These are phyloP conservation scores for Rusavskia elegans DNA, from an alignment of 495 filamentous ascomycete genomes.

Conservation along the genomic window DNA sequence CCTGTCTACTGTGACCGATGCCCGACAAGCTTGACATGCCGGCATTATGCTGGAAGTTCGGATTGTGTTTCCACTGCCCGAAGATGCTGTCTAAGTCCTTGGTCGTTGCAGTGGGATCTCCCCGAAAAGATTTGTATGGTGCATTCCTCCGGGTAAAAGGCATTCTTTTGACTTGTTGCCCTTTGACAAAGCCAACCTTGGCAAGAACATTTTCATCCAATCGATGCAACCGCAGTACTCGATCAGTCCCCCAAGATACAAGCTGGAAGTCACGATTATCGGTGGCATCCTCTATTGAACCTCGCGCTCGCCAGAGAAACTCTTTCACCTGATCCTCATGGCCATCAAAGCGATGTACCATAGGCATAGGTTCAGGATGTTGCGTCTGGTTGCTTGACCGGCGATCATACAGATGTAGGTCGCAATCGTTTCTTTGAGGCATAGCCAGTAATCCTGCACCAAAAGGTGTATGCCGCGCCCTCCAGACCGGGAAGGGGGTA, in stretches of 20 bases:
- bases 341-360: constrained; percentile 60
- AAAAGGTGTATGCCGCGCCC: constrained; percentile 88
- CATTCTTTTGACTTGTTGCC: constrained; percentile 46
- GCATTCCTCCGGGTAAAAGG: constrained; percentile 70
- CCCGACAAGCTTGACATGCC: not conserved
- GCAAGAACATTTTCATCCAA: constrained; percentile 47
- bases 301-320: constrained; percentile 79
- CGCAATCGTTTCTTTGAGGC: constrained; percentile 73
- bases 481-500: constrained; percentile 79
- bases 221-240: constrained; percentile 63
- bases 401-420: constrained; percentile 77
- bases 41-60: not conserved
- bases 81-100: not conserved
- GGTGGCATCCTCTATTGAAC: constrained; percentile 48
- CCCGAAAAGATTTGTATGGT: constrained; percentile 71
- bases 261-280: constrained; percentile 87
- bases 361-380: constrained; percentile 26
- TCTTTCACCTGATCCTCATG: constrained; percentile 84
- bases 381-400: constrained; percentile 28
- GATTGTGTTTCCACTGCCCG: not conserved
- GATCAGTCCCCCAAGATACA: constrained; percentile 84
- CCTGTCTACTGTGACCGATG: constrained; percentile 34
- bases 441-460: constrained; percentile 77
- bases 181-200: constrained; percentile 63
- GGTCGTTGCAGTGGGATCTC: constrained; percentile 21